phyloP scores from a whole-genome alignment of 1,284 basidiomycete genomes.

The Ustilago xerochloae region DNA sequence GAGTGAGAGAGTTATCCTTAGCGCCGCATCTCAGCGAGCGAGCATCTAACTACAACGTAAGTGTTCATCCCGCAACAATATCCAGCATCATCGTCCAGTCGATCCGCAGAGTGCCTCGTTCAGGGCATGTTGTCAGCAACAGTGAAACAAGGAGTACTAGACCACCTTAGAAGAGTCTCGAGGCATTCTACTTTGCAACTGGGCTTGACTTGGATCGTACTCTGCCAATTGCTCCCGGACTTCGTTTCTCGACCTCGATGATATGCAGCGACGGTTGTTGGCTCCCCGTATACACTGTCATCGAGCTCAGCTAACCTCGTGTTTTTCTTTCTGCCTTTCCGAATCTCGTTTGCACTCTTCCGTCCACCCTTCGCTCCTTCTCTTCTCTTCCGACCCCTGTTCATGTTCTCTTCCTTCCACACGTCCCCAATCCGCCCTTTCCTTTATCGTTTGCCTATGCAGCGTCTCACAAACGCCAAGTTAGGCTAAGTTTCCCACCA shows the following conservation, averaged over 20 bases:
- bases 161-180: no score
- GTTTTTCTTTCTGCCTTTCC: not conserved
- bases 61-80: not conserved
- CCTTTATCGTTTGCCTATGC: not conserved
- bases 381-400: no score
- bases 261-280: not conserved
- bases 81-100: not conserved
- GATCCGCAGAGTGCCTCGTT: no score
- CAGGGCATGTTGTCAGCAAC: no score
- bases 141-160: no score
- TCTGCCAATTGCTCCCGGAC: no score
- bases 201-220: no score
- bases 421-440: not conserved
- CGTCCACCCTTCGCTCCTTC: not conserved
- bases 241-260: no score
- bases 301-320: no score
- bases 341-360: not conserved
- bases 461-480: constrained; percentile 7
- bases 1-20: constrained; percentile 16
- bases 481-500: constrained; percentile 9
- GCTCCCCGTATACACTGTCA: no score
- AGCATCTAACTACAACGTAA: constrained; percentile 18
- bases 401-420: not conserved
- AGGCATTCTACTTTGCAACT: no score
- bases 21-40: constrained; percentile 14